These are phyloP conservation scores for Beta vulgaris DNA, from an alignment of 148 eudicot species.

Conservation along the genomic window DNA sequence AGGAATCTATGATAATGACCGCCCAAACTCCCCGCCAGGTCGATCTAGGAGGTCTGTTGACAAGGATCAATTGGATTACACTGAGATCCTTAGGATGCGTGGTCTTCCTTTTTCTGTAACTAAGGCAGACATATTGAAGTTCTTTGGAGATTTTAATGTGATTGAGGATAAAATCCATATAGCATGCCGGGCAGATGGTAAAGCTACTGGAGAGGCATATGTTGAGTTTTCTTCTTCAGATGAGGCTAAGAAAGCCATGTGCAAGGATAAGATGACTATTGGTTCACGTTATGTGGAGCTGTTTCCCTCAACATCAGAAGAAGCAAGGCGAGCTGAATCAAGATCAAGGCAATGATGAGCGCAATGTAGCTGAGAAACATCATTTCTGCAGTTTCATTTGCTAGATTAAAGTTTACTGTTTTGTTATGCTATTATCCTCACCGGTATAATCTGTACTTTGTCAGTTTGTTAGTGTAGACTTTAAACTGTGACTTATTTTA, in stretches of 20 bases:
- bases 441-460: constrained; percentile 1
- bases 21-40: constrained; percentile 47
- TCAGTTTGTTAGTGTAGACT: constrained; percentile 7
- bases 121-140: constrained; percentile 55
- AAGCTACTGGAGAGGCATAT: constrained; percentile 83
- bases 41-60: constrained; percentile 58
- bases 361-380: not conserved
- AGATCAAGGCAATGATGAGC: constrained; percentile 51
- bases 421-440: not conserved
- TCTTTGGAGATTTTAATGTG: constrained; percentile 56
- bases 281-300: constrained; percentile 85
- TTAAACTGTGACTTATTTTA: not conserved
- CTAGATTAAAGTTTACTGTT: constrained; percentile 13
- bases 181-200: constrained; percentile 76
- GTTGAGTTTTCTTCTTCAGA: constrained; percentile 77
- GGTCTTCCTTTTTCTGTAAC: constrained; percentile 80
- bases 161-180: constrained; percentile 58
- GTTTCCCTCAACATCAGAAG: constrained; percentile 74
- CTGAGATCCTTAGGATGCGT: constrained; percentile 67
- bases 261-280: constrained; percentile 76
- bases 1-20: constrained; percentile 45
- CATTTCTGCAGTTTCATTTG: not conserved
- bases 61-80: constrained; percentile 69
- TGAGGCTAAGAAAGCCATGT: constrained; percentile 85
- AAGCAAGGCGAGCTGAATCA: constrained; percentile 67